Evolutionary conservation across 1,284 basidiomycete genomes (phyloP), one percentile per base, ranked within the genome.

Genomic region (Dichomitus squalens): DNA sequence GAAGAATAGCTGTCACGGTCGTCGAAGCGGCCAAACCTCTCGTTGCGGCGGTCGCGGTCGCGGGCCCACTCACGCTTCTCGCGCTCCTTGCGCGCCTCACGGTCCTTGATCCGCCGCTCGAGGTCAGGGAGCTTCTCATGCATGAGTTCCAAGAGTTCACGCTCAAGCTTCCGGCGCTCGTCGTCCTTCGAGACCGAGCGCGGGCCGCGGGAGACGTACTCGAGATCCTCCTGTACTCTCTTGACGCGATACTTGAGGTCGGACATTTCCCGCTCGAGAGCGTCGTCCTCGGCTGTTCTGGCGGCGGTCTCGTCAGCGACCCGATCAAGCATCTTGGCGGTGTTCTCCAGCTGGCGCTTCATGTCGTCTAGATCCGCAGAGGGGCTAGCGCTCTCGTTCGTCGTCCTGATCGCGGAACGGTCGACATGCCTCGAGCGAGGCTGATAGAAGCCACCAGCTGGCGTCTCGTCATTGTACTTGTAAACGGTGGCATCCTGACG

Each of bases 71-170:
- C 88, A 44, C 92, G 78, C 69, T 88, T 88, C 66, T 96, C 92
- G 66, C 85, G 79, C 63, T 89, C 85, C 70, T 82, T 87, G 60
- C 87, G 80, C 60, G 88, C 86, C 51, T 96, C 93, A 44, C 92
- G 78, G 23, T 88, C 87, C 68, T 93, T 86, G 59, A 98, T 86
- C 68, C 87, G 87, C 68, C 88, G 83, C 74, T 98, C 95, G 12
- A 99, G 83, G 63, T 93, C 92, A 0, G 96, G 97, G 2, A 99
- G 80, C 54, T 91, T 85, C 71, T 97, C 95, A 68, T 98, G 95
- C 86, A 93, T 87, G 49, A 99, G 78, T 55, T 83, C 81, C 64
- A 98, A 74, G 38, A 98, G 78, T 67, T 98, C 94, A 38, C 97
- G 82, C 75, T 99, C 97, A 21, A 97, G 81, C 68, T 88, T 85